Base-by-base conservation (phyloP, 257 asterid species). In the Ajuga chamaepitys region DNA sequence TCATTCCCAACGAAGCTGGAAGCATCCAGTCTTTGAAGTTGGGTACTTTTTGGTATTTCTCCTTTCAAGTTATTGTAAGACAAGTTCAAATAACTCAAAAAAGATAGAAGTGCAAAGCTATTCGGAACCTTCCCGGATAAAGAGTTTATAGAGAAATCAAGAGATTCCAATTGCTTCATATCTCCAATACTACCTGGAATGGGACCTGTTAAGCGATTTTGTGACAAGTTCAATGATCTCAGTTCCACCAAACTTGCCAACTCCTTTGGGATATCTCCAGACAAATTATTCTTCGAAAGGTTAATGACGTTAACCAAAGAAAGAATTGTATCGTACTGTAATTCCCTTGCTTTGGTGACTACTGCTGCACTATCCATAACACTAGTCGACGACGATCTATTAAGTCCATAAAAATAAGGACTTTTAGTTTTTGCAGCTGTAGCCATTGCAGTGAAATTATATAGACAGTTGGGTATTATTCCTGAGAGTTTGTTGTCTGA, bases 401-500 rank as follows among this genome's bases (percentile, higher is more conserved):
- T n/a, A n/a, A n/a, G n/a, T n/a, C n/a, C n/a, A 52, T 22, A 38
- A 52, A 34, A 22, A 52, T 12, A 13, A 6, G n/a, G 13, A 52
- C 42, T 56, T 28, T 47, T 58, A n/a, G n/a, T n/a, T n/a, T n/a
- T n/a, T n/a, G n/a, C n/a, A n/a, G n/a, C n/a, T 12, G 38, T 58
- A 21, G 50, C 52, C 78, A 66, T 62, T 17, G 64, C 71, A 1
- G 77, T 75, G 6, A 72, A 56, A 40, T 72, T 75, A 9, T 7
- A 46, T 12, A 79, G 5, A 17, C 79, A 76, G 12, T 16, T n/a
- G 0, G 79, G 81, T 18, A 73, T 68, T 0, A 1, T 10, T 20
- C 81, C 76, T 1, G 66, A 68, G 14, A 79, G 7, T 5, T 28
- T 18, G 35, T 75, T 75, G 26, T 38, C 6, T 3, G 82, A 64